Evolutionary conservation across 345 rosid genomes (phyloP), one percentile per base, ranked within the genome.

Genomic region (Eucalyptus fibrosa): DNA sequence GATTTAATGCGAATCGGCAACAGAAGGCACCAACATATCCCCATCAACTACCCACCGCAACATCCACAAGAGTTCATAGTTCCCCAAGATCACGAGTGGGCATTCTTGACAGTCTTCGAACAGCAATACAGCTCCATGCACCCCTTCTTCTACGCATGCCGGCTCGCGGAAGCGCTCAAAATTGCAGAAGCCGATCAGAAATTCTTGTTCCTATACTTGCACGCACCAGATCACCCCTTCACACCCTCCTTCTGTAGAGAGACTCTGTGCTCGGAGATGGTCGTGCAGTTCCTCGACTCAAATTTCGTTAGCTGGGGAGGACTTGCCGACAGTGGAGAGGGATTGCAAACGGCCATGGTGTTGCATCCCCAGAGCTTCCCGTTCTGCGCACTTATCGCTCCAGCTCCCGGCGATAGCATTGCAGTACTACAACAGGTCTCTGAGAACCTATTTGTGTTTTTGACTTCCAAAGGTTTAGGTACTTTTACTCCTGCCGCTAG

Each of bases 251-350:
- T 95, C 91, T 94, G 96, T 87, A 89, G 92, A 30, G 92, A 91
- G n/a, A 94, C 95, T 34, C 67, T 95, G 55, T 47, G 95, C 88
- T 94, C 95, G 4, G 97, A 95, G 86, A 89, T 92, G 32, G 94
- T 91, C 44, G 91, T 91, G 9, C 96, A 95, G 91, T 95, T 92
- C 90, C 95, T 95, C 18, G 92, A 94, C 89, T 91, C 93, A 19
- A 94, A 95, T n/a, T 95, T 95, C 89, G 89, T 95, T 47, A 90
- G 87, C 89, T 94, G 95, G 96, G 95, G 95, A 59, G 94, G 90
- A 24, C 86, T 93, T 23, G 92, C 93, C 3, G 92, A 94, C 90
- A 88, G 91, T 87, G 95, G 94, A 88, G 94, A 94, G 88, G 96
- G 96, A 30, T 86, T 91, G 89, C 95, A 93, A 34, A 93, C 93